Conservation (phyloP, 306 rosid genomes). For the Cucurbita moschata region DNA sequence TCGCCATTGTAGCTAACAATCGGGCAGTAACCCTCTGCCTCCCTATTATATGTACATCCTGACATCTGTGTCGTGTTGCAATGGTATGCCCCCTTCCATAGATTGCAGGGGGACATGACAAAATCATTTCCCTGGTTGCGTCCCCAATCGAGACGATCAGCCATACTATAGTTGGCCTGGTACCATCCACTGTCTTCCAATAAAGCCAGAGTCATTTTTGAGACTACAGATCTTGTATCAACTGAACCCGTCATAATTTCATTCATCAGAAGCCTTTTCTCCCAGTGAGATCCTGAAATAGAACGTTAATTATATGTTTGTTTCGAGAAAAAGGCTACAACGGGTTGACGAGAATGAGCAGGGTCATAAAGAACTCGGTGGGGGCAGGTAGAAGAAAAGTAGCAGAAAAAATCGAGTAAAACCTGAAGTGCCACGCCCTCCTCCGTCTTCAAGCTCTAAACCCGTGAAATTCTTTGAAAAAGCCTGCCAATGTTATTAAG, state of each 20-base stretch:
- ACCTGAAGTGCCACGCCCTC: constrained; percentile 99
- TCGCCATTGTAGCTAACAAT: constrained; percentile 76
- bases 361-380: neutral
- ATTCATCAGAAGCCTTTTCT: constrained; percentile 93
- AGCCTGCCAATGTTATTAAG: constrained; percentile 37
- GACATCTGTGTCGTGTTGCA: constrained; percentile 89
- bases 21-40: constrained; percentile 99
- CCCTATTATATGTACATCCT: constrained; percentile 94
- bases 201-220: constrained; percentile 92
- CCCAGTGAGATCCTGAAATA: constrained; percentile 89
- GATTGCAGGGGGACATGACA: constrained; percentile 77
- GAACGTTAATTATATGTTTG: neutral
- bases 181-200: constrained; percentile 99
- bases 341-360: neutral
- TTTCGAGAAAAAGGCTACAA: neutral
- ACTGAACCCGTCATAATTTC: constrained; percentile 99
- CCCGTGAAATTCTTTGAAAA: constrained; percentile 84
- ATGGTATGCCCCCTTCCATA: constrained; percentile 93
- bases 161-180: constrained; percentile 94
- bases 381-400: neutral
- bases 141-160: constrained; percentile 97
- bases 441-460: constrained; percentile 97
- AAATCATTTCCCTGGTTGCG: constrained; percentile 87
- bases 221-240: constrained; percentile 94
- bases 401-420: constrained; percentile 4